A percentile compares a stretch with the other conserved stretches of the same genome.
Conservation (phyloP, 1,284 basidiomycete species). For the Ganoderma meredithae region DNA sequence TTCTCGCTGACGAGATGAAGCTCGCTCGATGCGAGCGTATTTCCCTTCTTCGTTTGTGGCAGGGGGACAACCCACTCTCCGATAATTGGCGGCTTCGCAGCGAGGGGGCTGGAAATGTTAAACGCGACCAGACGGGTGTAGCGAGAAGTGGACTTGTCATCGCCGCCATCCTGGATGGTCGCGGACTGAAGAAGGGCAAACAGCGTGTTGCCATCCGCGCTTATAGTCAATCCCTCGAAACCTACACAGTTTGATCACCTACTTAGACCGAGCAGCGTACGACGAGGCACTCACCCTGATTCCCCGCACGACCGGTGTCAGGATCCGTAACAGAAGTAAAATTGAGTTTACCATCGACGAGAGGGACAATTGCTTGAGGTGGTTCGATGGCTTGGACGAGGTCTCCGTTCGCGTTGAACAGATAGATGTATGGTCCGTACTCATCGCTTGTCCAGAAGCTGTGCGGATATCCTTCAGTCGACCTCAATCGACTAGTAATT, state of each 20-base stretch:
- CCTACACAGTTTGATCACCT: conserved; percentile 46
- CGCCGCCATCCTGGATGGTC: conserved; percentile 69
- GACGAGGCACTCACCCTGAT: conserved; percentile 49
- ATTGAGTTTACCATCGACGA: conserved; percentile 55
- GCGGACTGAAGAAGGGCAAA: conserved; percentile 72
- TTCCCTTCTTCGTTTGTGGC: conserved; percentile 60
- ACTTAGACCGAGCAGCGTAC: not conserved
- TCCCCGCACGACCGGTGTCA: conserved; percentile 54
- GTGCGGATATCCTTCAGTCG: not conserved
- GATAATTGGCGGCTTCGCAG: conserved; percentile 45
- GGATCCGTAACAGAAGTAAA: conserved; percentile 64
- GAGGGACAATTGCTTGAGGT: conserved; percentile 61
- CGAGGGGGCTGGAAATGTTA: conserved; percentile 49
- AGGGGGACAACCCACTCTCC: conserved; percentile 73
- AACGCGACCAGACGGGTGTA: conserved; percentile 67
- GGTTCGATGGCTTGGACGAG: conserved; percentile 68
- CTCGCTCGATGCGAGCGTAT: conserved; percentile 62
- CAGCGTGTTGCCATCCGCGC: conserved; percentile 54
- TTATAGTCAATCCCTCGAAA: conserved; percentile 69
- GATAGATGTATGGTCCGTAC: conserved; percentile 77
- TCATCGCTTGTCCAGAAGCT: conserved; percentile 73
- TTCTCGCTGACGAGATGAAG: conserved; percentile 60
- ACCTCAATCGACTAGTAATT: not conserved
- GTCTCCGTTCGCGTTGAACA: conserved; percentile 52
- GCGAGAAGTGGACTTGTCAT: conserved; percentile 52